phyloP scores from a whole-genome alignment of 345 rosid genomes.

The Crucihimalaya himalaica region DNA sequence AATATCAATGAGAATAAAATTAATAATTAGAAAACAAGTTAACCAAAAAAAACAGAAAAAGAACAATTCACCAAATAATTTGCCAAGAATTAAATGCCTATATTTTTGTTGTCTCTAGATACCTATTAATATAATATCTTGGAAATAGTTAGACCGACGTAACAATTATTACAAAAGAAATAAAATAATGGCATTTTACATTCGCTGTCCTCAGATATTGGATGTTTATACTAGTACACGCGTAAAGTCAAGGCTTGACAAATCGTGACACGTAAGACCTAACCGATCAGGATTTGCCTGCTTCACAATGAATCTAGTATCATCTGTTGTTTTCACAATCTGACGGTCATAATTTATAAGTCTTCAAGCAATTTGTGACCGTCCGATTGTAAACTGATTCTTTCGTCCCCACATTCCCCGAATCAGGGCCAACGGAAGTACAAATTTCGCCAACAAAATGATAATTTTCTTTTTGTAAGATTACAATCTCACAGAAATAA shows the following conservation, averaged over 20 bases:
- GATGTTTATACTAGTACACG: slow-evolving; percentile 44
- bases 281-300: slow-evolving; percentile 7
- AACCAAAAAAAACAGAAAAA: neutral
- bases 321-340: slow-evolving; percentile 9
- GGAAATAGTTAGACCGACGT: slow-evolving; percentile 13
- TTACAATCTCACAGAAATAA: neutral
- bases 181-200: neutral
- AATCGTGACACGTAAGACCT: slow-evolving; percentile 21
- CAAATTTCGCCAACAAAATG: neutral
- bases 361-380: neutral
- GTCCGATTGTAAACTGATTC: slow-evolving; percentile 14
- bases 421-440: neutral
- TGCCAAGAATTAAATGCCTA: neutral
- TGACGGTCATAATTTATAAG: neutral
- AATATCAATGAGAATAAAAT: too few species aligned
- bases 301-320: slow-evolving; percentile 7
- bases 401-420: neutral
- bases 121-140: neutral
- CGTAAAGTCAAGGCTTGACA: slow-evolving; percentile 28
- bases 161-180: neutral
- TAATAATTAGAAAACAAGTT: too few species aligned
- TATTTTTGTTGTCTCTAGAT: neutral
- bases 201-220: slow-evolving; percentile 18
- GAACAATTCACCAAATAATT: neutral
- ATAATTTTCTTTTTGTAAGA: neutral